phyloP scores from a whole-genome alignment of 345 rosid species.

The Clarkia xantiana region DNA sequence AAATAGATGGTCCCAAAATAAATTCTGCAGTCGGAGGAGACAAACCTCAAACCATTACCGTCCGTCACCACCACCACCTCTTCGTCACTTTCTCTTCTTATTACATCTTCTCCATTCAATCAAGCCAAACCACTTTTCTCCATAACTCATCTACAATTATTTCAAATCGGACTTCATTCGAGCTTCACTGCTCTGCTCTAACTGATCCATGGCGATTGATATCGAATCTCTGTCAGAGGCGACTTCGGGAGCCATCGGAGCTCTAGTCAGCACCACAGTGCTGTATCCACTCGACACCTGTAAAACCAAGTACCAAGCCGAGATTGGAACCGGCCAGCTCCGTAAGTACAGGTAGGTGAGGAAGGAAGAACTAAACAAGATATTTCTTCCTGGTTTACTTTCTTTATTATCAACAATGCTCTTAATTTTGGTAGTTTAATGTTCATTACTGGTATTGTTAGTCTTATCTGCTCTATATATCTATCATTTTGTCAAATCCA shows the following conservation, averaged over 20 bases:
- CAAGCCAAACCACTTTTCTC: neutral
- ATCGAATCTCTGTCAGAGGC: conserved; percentile 62
- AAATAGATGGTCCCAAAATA: too few relatives aligned
- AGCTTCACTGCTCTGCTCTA: neutral
- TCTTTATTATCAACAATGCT: neutral
- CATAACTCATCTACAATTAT: neutral
- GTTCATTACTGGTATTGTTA: too few relatives aligned
- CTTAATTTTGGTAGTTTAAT: too few relatives aligned
- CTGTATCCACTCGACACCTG: conserved; percentile 86
- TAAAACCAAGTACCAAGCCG: conserved; percentile 77
- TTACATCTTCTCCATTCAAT: neutral
- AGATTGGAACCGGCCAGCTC: conserved; percentile 30
- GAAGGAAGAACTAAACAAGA: neutral
- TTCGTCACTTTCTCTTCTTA: neutral
- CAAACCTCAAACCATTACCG: too few relatives aligned
- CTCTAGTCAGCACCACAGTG: conserved; percentile 55
- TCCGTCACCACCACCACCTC: conserved; percentile 8
- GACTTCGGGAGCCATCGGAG: conserved; percentile 71
- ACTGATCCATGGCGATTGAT: conserved; percentile 33
- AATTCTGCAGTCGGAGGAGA: too few relatives aligned
- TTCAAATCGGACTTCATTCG: neutral
- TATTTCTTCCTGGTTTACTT: neutral
- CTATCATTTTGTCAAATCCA: too few relatives aligned
- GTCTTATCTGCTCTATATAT: too few relatives aligned
- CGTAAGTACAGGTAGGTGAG: conserved; percentile 46